Conservation (phyloP, 2,329 filamentous ascomycete species). For the Pseudocercospora fuligena region DNA sequence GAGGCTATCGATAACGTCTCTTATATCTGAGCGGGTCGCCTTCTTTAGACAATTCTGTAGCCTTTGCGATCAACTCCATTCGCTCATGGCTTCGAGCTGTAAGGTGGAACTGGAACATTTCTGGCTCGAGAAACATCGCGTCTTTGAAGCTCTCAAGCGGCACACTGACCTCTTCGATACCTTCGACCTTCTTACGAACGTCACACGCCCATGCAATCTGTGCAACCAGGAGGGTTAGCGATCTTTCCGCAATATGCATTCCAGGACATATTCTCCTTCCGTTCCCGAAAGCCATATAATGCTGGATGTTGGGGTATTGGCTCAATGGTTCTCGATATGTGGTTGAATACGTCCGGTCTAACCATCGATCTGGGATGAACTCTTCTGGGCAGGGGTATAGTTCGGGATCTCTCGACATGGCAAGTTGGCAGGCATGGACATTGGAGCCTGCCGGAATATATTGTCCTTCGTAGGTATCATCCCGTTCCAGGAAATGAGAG, state of each 20-base stretch:
- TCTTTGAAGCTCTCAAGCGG: neutral
- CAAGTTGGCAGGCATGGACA: conserved; percentile 51
- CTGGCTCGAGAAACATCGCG: neutral
- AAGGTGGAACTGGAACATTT: neutral
- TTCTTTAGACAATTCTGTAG: neutral
- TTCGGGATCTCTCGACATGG: conserved; percentile 19
- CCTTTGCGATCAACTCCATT: neutral
- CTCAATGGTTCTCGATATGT: conserved; percentile 59
- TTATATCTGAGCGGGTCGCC: neutral
- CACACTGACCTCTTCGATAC: conserved; percentile 14
- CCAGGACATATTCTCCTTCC: conserved; percentile 56
- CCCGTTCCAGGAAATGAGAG: conserved; percentile 48
- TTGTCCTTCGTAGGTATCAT: conserved; percentile 61
- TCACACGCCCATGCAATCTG: conserved; percentile 31
- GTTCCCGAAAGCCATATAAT: conserved; percentile 60
- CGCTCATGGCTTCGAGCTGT: neutral
- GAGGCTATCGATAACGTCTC: neutral
- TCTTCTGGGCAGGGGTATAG: conserved; percentile 18
- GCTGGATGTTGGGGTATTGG: conserved; percentile 58
- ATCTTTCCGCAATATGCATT: conserved; percentile 47
- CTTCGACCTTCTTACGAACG: conserved; percentile 26
- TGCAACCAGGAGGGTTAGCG: conserved; percentile 44
- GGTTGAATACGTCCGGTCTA: conserved; percentile 54
- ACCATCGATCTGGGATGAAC: conserved; percentile 56
- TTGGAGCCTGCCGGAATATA: conserved; percentile 61